phyloP scores from a whole-genome alignment of 768 basidiomycete genomes.

The Podaxis sp. region DNA sequence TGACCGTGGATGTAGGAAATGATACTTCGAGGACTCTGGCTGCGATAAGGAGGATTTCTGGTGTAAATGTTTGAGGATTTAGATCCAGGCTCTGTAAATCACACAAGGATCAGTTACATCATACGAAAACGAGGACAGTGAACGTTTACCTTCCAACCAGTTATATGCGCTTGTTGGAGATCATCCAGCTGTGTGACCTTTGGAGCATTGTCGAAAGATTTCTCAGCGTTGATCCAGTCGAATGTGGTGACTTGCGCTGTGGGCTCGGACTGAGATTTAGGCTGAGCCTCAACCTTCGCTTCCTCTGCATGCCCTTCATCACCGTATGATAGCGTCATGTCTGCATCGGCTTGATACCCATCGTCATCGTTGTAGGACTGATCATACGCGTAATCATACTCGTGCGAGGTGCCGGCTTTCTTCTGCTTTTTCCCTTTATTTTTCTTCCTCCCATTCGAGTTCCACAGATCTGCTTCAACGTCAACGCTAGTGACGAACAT shows the following conservation, averaged over 20 bases:
- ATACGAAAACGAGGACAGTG: not conserved
- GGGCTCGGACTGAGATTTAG: not conserved
- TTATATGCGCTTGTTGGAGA: slow-evolving; percentile 27
- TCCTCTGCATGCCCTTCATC: slow-evolving; percentile 18
- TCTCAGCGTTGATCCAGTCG: slow-evolving; percentile 37
- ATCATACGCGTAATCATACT: not conserved
- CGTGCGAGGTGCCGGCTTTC: not conserved
- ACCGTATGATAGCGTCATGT: slow-evolving; percentile 20
- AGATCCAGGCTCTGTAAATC: slow-evolving; percentile 51
- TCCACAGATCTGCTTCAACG: slow-evolving; percentile 52
- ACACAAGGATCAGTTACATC: not conserved
- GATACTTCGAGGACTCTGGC: slow-evolving; percentile 33
- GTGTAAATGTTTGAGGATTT: slow-evolving; percentile 56
- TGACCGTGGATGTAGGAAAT: slow-evolving; percentile 10
- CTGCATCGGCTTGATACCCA: slow-evolving; percentile 16
- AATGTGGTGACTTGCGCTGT: slow-evolving; percentile 19
- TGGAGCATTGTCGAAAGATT: slow-evolving; percentile 26
- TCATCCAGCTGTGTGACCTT: slow-evolving; percentile 24
- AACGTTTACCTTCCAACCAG: slow-evolving; percentile 51
- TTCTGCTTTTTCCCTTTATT: slow-evolving; percentile 36
- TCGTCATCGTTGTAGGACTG: slow-evolving; percentile 13
- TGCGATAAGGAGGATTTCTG: slow-evolving; percentile 52
- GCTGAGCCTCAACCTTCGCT: not conserved
- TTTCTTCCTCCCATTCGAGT: slow-evolving; percentile 16
- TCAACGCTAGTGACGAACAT: slow-evolving; percentile 74